These are phyloP conservation scores for Datisca glomerata DNA, from an alignment of 306 rosid species.

Conservation along the genomic window DNA sequence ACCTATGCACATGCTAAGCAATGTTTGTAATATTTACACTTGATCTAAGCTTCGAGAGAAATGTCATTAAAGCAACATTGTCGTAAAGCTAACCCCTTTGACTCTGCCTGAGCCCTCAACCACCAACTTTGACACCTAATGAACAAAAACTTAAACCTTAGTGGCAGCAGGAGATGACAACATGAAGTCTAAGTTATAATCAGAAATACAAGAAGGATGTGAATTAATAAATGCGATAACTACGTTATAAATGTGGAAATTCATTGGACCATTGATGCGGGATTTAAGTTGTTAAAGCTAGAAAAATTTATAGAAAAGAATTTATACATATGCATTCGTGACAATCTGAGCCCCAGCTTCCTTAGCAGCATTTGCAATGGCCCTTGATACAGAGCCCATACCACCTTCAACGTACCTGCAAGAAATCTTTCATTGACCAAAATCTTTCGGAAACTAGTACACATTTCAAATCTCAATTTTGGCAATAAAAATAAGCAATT, in stretches of 20 bases:
- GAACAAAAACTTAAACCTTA: constrained; percentile 5
- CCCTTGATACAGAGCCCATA: constrained; percentile 92
- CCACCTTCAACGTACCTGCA: constrained; percentile 94
- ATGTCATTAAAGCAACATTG: constrained; percentile 23
- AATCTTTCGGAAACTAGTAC: constrained; percentile 1
- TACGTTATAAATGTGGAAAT: neutral
- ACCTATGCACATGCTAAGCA: constrained; percentile 36
- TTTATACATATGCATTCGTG: constrained; percentile 61
- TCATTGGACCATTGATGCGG: neutral
- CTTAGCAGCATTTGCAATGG: constrained; percentile 63
- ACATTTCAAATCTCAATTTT: too few species aligned
- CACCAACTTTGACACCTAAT: constrained; percentile 63
- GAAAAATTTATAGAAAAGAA: constrained; percentile 14
- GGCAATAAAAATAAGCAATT: too few species aligned
- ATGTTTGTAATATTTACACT: constrained; percentile 9
- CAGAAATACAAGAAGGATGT: neutral
- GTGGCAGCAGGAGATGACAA: constrained; percentile 5
- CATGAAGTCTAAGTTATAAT: neutral
- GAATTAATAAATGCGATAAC: too few species aligned
- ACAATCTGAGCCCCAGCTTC: constrained; percentile 71
- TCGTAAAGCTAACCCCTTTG: constrained; percentile 65
- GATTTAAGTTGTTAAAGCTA: neutral
- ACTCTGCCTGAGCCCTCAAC: constrained; percentile 52
- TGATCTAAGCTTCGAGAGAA: constrained; percentile 12
- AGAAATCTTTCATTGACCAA: constrained; percentile 7